Conservation (phyloP, 768 basidiomycete genomes). For the Hysterangium stoloniferum region DNA sequence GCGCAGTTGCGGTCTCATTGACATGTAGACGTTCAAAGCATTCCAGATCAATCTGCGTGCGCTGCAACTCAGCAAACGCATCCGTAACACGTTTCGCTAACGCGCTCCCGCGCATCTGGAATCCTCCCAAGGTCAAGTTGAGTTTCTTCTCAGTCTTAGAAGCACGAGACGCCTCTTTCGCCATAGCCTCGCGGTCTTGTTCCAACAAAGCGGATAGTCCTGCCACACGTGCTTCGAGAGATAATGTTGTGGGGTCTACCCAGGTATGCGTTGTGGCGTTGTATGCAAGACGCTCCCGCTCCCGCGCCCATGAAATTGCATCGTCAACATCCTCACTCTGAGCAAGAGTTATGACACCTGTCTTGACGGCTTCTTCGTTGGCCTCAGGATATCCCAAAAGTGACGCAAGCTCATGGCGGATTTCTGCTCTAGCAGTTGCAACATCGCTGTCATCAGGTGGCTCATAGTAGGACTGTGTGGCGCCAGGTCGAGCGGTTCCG, state of each 20-base stretch:
- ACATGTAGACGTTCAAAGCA: constrained; percentile 68
- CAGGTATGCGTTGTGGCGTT: constrained; percentile 50
- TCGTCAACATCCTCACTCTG: constrained; percentile 57
- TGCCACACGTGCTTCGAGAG: constrained; percentile 47
- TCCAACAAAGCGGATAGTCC: constrained; percentile 60
- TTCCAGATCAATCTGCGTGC: constrained; percentile 61
- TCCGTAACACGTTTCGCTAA: constrained; percentile 56
- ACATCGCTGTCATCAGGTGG: constrained; percentile 75
- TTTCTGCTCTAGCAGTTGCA: constrained; percentile 54
- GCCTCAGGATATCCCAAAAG: constrained; percentile 83
- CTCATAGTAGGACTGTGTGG: constrained; percentile 57
- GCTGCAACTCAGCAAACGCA: constrained; percentile 64
- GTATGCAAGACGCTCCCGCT: constrained; percentile 56
- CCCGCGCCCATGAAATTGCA: constrained; percentile 60
- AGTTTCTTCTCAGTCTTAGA: constrained; percentile 89
- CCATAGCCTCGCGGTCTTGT: constrained; percentile 61
- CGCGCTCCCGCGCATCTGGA: constrained; percentile 65
- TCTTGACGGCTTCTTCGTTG: constrained; percentile 66
- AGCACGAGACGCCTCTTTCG: constrained; percentile 72
- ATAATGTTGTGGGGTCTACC: constrained; percentile 58
- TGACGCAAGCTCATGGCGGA: constrained; percentile 76
- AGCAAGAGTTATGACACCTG: constrained; percentile 60
- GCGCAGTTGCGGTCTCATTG: constrained; percentile 71
- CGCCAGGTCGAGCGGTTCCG: constrained; percentile 73
- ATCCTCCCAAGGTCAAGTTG: constrained; percentile 81